phyloP scores from a whole-genome alignment of 129 eudicot species.

The sunflower (Helianthus annuus) region HanXRQr2.0-SUNRISE NC_035434.2:53910081-53910580 shows the following conservation, averaged over 20 bases:
- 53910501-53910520: constrained; percentile 30
- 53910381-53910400: constrained; percentile 36
- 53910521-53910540: not conserved
- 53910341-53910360: not conserved
- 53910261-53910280: constrained; percentile 83
- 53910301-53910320: constrained; percentile 65
- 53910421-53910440: constrained; percentile 8
- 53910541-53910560: not conserved
- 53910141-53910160: constrained; percentile 48
- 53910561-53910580: not conserved
- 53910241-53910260: constrained; percentile 80
- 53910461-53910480: constrained; percentile 31
- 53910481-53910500: constrained; percentile 1
- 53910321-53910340: constrained; percentile 40
- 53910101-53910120: constrained; percentile 60
- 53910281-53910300: constrained; percentile 76
- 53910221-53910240: constrained; percentile 87
- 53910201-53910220: constrained; percentile 89
- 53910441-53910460: constrained; percentile 11
- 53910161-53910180: constrained; percentile 64
- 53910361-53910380: constrained; percentile 19
- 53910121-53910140: constrained; percentile 51
- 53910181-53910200: constrained; percentile 91
- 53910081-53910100: constrained; percentile 49
- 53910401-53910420: constrained; percentile 26